phyloP scores from a whole-genome alignment of 805 yeast species.

The Grigorovia transvaalensis region DNA sequence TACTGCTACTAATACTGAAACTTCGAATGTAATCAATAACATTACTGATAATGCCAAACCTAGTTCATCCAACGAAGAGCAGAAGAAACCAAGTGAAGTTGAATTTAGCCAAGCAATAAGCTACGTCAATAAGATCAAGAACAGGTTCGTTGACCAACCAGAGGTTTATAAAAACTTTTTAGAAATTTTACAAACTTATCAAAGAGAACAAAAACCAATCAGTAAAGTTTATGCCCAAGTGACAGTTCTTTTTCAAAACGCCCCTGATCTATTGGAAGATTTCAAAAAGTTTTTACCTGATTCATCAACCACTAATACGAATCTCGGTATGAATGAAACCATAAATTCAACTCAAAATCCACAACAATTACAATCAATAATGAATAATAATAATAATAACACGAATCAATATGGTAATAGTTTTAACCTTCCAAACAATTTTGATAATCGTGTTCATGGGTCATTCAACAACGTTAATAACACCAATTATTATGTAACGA shows the following conservation, averaged over 20 bases:
- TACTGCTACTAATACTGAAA: slow-evolving; percentile 2
- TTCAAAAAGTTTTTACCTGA: slow-evolving; percentile 94
- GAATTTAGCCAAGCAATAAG: slow-evolving; percentile 96
- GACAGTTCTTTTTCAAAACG: slow-evolving; percentile 75
- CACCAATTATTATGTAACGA: not conserved
- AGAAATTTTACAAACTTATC: slow-evolving; percentile 93
- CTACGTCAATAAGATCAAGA: slow-evolving; percentile 92
- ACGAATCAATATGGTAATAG: not conserved
- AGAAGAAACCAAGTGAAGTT: slow-evolving; percentile 47
- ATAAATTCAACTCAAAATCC: not conserved
- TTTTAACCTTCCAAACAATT: not conserved
- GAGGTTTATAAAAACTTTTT: slow-evolving; percentile 90
- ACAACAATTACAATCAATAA: slow-evolving; percentile 1
- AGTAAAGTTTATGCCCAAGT: slow-evolving; percentile 94
- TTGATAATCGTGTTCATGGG: not conserved
- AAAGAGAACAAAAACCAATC: slow-evolving; percentile 90
- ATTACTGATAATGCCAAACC: not conserved
- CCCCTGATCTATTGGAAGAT: slow-evolving; percentile 90
- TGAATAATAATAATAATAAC: not conserved
- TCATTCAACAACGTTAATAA: not conserved
- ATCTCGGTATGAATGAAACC: not conserved
- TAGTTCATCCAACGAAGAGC: not conserved
- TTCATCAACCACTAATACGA: slow-evolving; percentile 13
- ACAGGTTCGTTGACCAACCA: slow-evolving; percentile 86
- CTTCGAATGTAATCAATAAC: not conserved